Conservation (phyloP, 2,329 filamentous ascomycete species). For the Colletotrichum sp. region DNA sequence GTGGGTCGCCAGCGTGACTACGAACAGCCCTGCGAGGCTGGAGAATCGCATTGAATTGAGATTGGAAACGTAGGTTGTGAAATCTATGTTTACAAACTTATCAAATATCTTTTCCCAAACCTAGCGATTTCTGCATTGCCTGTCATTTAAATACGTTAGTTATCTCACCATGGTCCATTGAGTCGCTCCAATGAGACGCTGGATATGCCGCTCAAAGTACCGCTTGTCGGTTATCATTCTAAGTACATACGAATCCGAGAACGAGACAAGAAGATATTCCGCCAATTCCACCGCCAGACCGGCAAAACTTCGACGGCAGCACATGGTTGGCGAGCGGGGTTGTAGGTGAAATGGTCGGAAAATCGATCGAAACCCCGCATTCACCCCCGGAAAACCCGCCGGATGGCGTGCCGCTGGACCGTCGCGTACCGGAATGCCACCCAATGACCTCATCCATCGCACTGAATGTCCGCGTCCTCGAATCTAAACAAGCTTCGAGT, state of each 20-base stretch:
- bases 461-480: background rate
- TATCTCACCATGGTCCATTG: background rate
- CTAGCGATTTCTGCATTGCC: background rate
- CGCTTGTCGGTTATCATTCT: background rate
- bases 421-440: background rate
- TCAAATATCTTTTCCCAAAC: background rate
- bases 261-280: background rate
- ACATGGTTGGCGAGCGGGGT: background rate
- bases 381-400: background rate
- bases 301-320: background rate
- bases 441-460: background rate
- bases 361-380: background rate
- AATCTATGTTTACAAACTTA: too few species aligned
- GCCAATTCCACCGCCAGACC: background rate
- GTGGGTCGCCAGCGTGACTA: background rate
- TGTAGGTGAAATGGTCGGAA: background rate
- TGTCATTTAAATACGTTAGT: background rate
- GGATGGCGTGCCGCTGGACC: background rate
- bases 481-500: background rate
- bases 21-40: slow-evolving; percentile 1
- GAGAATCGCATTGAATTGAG: background rate
- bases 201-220: background rate
- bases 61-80: background rate
- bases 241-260: background rate
- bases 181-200: background rate